Base-by-base conservation (phyloP, 2,329 filamentous ascomycete species). In the Coleophoma crateriformis region DNA sequence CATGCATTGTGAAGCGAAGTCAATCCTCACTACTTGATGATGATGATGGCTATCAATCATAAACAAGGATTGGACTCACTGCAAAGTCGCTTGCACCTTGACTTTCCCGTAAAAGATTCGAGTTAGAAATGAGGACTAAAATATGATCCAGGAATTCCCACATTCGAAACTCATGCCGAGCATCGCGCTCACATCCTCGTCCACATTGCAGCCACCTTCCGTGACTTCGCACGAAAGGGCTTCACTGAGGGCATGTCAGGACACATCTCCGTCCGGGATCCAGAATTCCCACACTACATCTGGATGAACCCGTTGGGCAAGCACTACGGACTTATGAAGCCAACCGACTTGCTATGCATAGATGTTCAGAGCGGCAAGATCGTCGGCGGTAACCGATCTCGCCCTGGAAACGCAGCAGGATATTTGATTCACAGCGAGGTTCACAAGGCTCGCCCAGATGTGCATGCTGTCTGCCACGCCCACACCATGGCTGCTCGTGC, bases 401-500 rank as follows among this genome's bases (percentile, higher is more conserved):
- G 77, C 33, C 78, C 84, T 2, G 76, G 77, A 43, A 89, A 89
- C 63, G 77, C 79, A 3, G 82, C 85, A 0, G 85, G 85, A 6
- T 88, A 85, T 61, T 68, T 82, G 54, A 89, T 90, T 57, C 85
- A 89, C 67, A 76, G 76, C 7, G 84, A 82, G 20, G 71, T 89
- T 11, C 79, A 87, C 68, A 83, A 82, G 67, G 81, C 81, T 4
- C 71, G 85, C 33, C 77, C 78, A 4, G 77, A 87, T 61, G 79
- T 85, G 34, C 73, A 82, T 58, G 83, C 85, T 15, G 78, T 84
- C 32, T 87, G 82, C 64, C 86, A 90, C 61, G 79, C 81, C 3
- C 85, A 89, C 63, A 79, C 77, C n/a, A 73, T 73, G 37, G 74
- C 77, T 13, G 86, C 85, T 1, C 81, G 84, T 42, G 84, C 85